phyloP scores from a whole-genome alignment of 257 asterid species.

The Cynanchum wilfordii region DNA sequence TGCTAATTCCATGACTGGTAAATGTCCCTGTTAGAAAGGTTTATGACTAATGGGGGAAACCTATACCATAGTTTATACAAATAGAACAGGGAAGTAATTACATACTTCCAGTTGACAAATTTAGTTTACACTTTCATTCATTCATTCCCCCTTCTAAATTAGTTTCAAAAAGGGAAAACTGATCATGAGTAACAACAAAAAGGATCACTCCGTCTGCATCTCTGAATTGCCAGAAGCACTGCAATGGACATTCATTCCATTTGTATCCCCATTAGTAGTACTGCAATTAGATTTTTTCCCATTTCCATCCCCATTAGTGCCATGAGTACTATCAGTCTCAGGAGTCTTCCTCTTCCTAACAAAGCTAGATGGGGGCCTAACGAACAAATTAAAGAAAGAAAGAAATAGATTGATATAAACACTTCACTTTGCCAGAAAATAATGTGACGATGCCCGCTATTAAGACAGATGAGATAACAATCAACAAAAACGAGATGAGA shows the following conservation, averaged over 20 bases:
- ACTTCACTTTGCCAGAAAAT: too few relatives aligned
- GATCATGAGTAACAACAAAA: neutral
- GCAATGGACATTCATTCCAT: neutral
- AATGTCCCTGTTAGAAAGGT: neutral
- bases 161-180: neutral
- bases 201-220: neutral
- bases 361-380: conserved; percentile 46
- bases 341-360: conserved; percentile 34
- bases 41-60: neutral
- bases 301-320: conserved; percentile 14
- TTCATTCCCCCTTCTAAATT: neutral
- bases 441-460: too few relatives aligned
- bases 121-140: neutral
- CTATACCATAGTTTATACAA: neutral
- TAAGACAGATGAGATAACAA: neutral
- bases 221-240: conserved; percentile 1
- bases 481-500: neutral
- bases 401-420: neutral
- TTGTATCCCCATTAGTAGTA: neutral
- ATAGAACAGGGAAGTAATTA: neutral
- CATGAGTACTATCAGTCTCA: conserved; percentile 33
- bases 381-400: neutral
- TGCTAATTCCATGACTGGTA: neutral
- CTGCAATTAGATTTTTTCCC: neutral
- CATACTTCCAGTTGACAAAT: neutral